These are phyloP conservation scores for Rhodofomes roseus DNA, from an alignment of 1,284 basidiomycete species.

Conservation along the genomic window DNA sequence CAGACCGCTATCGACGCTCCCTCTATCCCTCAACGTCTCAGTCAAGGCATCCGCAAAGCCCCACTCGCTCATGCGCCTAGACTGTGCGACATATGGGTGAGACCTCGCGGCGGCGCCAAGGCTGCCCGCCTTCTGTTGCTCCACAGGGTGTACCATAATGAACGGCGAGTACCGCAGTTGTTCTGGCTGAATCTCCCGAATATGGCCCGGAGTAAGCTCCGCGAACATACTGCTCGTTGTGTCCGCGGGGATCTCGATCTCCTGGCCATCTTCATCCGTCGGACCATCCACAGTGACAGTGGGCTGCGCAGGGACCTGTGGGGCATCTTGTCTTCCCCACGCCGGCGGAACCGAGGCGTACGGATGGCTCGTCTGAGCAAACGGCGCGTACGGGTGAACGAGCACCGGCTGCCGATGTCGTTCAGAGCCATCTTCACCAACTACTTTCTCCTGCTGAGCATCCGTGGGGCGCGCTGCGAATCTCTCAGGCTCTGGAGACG, in stretches of 20 bases:
- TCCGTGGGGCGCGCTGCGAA: constrained; percentile 21
- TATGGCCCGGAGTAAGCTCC: constrained; percentile 41
- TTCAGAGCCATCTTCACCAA: constrained; percentile 35
- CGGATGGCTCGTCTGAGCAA: constrained; percentile 34
- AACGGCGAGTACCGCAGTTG: constrained; percentile 56
- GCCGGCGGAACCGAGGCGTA: constrained; percentile 21
- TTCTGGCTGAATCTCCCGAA: constrained; percentile 48
- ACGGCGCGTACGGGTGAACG: constrained; percentile 36
- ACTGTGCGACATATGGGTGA: constrained; percentile 24
- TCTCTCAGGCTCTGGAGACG: constrained; percentile 2
- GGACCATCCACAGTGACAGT: not conserved
- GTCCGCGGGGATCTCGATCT: constrained; percentile 33
- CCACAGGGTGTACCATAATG: constrained; percentile 15
- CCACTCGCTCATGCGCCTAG: constrained; percentile 28
- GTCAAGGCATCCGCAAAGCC: constrained; percentile 31
- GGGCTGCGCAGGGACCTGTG: not conserved
- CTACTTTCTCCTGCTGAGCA: constrained; percentile 9
- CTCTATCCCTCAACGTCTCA: constrained; percentile 22
- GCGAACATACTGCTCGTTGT: constrained; percentile 51
- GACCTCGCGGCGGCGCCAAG: not conserved
- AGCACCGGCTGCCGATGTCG: constrained; percentile 46
- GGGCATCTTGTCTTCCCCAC: constrained; percentile 2
- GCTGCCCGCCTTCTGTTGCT: not conserved
- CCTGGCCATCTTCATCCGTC: constrained; percentile 1
- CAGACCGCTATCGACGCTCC: constrained; percentile 44